Percentiles rank a stretch among this genome's conserved stretches.
Evolutionary conservation across 768 basidiomycete species (phyloP).

Genomic region (Tulasnella sp.): DNA sequence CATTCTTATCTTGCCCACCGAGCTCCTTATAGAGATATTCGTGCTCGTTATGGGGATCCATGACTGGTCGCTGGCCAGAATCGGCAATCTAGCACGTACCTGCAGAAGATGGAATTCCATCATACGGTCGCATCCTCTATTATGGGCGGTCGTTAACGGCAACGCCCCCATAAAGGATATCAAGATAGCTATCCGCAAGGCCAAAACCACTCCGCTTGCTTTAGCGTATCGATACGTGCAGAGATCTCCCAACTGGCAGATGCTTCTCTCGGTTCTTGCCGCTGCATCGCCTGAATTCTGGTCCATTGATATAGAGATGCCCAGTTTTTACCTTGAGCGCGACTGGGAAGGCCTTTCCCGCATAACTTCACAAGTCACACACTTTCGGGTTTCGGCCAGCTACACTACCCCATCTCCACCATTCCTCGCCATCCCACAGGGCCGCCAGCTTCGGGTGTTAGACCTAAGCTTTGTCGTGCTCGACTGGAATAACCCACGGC

Average conservation of each 20-base stretch:
- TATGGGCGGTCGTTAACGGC: not conserved
- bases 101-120: not conserved
- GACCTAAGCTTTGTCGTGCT: not conserved
- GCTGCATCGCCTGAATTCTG: not conserved
- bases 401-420: not conserved
- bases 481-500: not conserved
- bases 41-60: not conserved
- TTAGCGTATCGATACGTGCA: not conserved
- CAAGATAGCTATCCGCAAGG: not conserved
- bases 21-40: not conserved
- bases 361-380: not conserved
- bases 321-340: not conserved
- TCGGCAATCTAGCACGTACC: not conserved
- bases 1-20: not conserved
- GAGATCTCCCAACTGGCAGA: not conserved
- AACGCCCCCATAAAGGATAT: not conserved
- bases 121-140: not conserved
- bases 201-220: not conserved
- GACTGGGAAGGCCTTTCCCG: not conserved
- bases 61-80: not conserved
- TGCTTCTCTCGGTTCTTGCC: not conserved
- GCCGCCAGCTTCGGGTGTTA: not conserved
- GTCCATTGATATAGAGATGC: not conserved
- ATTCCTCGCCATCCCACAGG: not conserved
- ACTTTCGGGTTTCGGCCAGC: not conserved